Base-by-base conservation (phyloP, 306 rosid species). In the Trifolium subterraneum region DNA sequence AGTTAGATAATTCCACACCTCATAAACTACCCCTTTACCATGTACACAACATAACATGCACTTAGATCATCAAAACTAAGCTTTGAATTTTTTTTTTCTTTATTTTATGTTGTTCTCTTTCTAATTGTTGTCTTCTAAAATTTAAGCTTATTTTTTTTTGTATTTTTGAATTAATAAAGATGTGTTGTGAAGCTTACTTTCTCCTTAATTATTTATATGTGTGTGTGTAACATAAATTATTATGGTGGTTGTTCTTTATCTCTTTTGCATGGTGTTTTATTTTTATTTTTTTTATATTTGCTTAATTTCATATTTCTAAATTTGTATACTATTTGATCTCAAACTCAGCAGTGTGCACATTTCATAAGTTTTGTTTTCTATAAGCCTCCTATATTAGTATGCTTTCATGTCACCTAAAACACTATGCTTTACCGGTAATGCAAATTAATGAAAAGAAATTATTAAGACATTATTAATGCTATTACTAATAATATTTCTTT, bases 231-330 rank as follows among this genome's bases (percentile, higher is more conserved):
- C 12, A 18, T 8, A 5, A 25, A 56, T 56, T 29, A 64, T 64
- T 18, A 64, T 64, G 51, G 10, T 19, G 38, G 20, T 59, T 14
- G 5, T 14, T 65, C 0, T 31, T 7, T 52, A 33, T 58, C 60
- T 72, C 62, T 68, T 75, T 81, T 74, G 82, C 87, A 68, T 80
- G 82, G 63, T 71, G 10, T 71, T 51, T 60, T 75, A 38, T 7
- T 45, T 45, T 54, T 20, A n/a, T n/a, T n/a, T n/a, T n/a, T n/a
- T n/a, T n/a, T n/a, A n/a, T n/a, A n/a, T n/a, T n/a, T n/a, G n/a
- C 56, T 7, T 18, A 54, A 29, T 22, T 74, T 60, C n/a, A n/a
- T n/a, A n/a, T n/a, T n/a, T n/a, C n/a, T n/a, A n/a, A n/a, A 81
- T 48, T 68, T 27, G 51, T 8, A 11, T 7, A 66, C 83, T 70